Base-by-base conservation (phyloP, 2,329 filamentous ascomycete species). In the Colletotrichum endophyticum region DNA sequence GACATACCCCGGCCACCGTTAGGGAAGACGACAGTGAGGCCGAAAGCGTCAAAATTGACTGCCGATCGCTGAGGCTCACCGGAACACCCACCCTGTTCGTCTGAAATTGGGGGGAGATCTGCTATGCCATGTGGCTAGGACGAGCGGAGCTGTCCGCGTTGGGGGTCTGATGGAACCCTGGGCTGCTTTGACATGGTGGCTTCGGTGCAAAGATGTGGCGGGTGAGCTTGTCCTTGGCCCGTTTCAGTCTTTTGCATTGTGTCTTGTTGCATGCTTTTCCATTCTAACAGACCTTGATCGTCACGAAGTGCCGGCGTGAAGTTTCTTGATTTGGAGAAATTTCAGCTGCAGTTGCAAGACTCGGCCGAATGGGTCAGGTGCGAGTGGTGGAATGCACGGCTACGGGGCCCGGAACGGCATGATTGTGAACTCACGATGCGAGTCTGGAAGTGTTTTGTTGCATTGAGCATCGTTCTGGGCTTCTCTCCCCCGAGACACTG, bases 61-160 rank as follows among this genome's bases (percentile, higher is more conserved):
- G 61, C 11, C 25, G 61, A 64, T 64, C 61, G 32, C 61, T 64
- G 61, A 64, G 32, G 61, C 61, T 64, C 61, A 27, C 61, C 61
- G 61, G 32, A 64, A 44, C 16, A 64, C 32, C 61, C 61, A 64
- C 28, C 30, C 32, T 44, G n/a, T 39, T 39, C 30, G 32, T 39
- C 59, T 62, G 28, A 62, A 25, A 22, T 59, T 39, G 32, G 30
- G 19, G 12, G 32, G 7, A 22, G 61, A 64, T 63, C 59, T 30
- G 28, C 30, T 8, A 22, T 22, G 44, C 44, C 44, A 53, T 53
- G 44, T 53, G 56, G 25, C 59, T 30, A n/a, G 30, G 59, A 62
- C 61, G 30, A 64, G 34, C 61, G 61, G 61, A 64, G 61, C 61
- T 64, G 27, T 28, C 61, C 61, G 32, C 15, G 22, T 64, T 64